Evolutionary conservation across 176 grass and related monocot species (phyloP).

Genomic region (Olyra latifolia): DNA sequence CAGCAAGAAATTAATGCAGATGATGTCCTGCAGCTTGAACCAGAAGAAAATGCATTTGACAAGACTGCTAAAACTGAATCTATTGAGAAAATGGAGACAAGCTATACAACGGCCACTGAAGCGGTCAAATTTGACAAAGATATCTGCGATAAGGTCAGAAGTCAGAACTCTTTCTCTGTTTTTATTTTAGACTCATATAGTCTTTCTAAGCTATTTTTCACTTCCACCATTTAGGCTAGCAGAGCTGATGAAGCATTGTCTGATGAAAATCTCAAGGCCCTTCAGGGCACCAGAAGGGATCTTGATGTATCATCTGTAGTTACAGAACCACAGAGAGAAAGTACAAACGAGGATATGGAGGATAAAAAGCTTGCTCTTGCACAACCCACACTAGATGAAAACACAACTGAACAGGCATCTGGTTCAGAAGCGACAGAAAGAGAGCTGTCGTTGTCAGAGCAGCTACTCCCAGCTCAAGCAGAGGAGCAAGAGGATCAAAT

Average conservation of each 20-base stretch:
- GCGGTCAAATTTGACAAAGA: conserved; percentile 11
- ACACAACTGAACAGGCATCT: conserved; percentile 30
- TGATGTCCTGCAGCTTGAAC: conserved; percentile 7
- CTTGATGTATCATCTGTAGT: conserved; percentile 48
- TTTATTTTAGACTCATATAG: conserved; percentile 19
- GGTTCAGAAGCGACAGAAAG: conserved; percentile 32
- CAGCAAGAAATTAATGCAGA: conserved; percentile 10
- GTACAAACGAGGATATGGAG: conserved; percentile 34
- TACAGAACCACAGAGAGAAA: conserved; percentile 47
- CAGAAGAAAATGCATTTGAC: conserved; percentile 26
- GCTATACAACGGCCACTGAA: conserved; percentile 24
- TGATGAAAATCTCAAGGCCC: conserved; percentile 36
- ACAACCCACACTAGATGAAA: conserved; percentile 32
- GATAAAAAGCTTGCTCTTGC: conserved; percentile 37
- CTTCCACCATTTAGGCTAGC: conserved; percentile 44
- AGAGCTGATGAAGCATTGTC: conserved; percentile 31
- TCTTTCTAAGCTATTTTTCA: conserved; percentile 35
- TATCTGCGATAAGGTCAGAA: conserved; percentile 36
- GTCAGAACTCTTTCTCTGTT: conserved; percentile 8
- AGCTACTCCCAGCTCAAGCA: conserved; percentile 36
- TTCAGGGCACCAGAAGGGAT: conserved; percentile 40
- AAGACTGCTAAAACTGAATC: conserved; percentile 27
- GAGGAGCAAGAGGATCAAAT: conserved; percentile 36
- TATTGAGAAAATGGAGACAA: conserved; percentile 27
- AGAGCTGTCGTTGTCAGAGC: conserved; percentile 27